Evolutionary conservation across 129 eudicot genomes (phyloP), one percentile per base, ranked within the genome.

Genomic region (Flaveria brownii): DNA sequence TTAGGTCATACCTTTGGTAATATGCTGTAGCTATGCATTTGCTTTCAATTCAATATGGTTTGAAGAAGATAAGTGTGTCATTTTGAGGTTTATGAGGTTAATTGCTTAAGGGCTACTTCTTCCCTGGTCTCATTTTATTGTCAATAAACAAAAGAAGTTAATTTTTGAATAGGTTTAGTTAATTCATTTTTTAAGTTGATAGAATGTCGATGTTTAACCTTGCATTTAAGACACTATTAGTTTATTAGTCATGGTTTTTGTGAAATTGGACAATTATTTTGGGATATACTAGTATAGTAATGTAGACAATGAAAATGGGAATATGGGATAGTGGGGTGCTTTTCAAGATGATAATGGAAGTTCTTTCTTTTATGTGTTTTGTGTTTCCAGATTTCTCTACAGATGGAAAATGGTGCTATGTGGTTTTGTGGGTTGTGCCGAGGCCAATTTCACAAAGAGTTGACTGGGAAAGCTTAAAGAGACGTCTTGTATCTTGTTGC

Each of bases 381-480:
- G 15, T 84, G 57, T 16, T 6, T 52, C 55, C 67, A 91, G 97
- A 91, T 85, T 85, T 87, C 64, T 84, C 94, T 5, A 91, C 97
- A 10, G 97, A 91, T 49, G 97, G 97, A 55, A 91, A 80, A 66
- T 91, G 97, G 97, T 91, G 97, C 84, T 91, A 91, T 80, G 77
- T 91, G 4, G 88, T 91, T 60, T 77, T 91, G 51, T 91, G 94
- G 94, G 91, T 88, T 55, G 82, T 87, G 55, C 85, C 95, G 15
- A 77, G 88, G 23, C 88, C 90, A 30, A 80, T 66, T 46, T 85
- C 92, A 25, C 50, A 72, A 62, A 79, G 54, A 52, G 79, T 91
- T 69, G 89, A 87, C 15, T 91, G 97, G 97, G 85, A 82, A 77
- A 83, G 91, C 79, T 82, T 91, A 74, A 88, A 86, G 84, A 86